Evolutionary conservation across 305 asterid genomes (phyloP).

Genomic region (Nicotiana rustica): DNA sequence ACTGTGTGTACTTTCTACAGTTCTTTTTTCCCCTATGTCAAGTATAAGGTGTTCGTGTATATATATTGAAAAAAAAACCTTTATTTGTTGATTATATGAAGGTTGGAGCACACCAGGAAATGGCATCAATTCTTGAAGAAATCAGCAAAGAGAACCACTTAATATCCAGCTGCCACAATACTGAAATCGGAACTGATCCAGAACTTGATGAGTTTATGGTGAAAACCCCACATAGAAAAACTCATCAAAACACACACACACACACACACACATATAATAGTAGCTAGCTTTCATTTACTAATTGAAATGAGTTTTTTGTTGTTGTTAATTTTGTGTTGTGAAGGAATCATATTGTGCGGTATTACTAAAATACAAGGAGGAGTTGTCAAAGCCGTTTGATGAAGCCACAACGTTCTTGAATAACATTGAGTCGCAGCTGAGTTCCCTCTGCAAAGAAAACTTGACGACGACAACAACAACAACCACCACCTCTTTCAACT

Average conservation of each 20-base stretch:
- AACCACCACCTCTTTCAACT: slow-evolving; percentile 38
- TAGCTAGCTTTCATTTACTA: neutral
- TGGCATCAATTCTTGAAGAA: slow-evolving; percentile 74
- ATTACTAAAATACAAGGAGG: slow-evolving; percentile 67
- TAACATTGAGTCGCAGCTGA: slow-evolving; percentile 71
- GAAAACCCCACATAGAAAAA: neutral
- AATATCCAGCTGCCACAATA: slow-evolving; percentile 31
- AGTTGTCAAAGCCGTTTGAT: slow-evolving; percentile 74
- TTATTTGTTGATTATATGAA: slow-evolving; percentile 30
- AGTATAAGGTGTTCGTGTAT: neutral
- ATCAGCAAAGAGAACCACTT: slow-evolving; percentile 59
- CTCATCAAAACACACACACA: too few relatives aligned
- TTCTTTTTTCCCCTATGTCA: neutral
- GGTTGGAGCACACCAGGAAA: slow-evolving; percentile 84
- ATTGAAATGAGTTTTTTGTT: neutral
- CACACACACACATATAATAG: too few relatives aligned
- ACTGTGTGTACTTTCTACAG: neutral
- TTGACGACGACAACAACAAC: slow-evolving; percentile 40
- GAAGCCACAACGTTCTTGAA: slow-evolving; percentile 80
- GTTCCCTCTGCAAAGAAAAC: slow-evolving; percentile 69
- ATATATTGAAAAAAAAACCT: too few relatives aligned
- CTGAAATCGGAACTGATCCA: slow-evolving; percentile 68
- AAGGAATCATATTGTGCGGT: slow-evolving; percentile 78
- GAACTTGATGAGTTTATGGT: slow-evolving; percentile 90
- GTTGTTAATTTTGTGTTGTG: neutral